These are phyloP conservation scores for Ziziphus jujuba DNA, from an alignment of 306 rosid species.

Conservation along the genomic window DNA sequence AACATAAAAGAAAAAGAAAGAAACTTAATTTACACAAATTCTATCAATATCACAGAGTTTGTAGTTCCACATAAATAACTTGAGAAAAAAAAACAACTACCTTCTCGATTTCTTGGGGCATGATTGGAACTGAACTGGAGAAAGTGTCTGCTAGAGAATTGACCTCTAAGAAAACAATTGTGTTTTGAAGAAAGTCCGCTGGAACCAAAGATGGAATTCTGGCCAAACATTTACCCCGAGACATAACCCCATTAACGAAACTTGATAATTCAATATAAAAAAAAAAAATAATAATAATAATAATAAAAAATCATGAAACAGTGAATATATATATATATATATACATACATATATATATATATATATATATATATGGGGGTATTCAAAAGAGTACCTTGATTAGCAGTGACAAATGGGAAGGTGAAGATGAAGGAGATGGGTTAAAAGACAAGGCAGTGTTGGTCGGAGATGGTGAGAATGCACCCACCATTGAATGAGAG, in stretches of 20 bases:
- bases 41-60: neutral
- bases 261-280: neutral
- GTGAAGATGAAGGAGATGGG: slow-evolving; percentile 24
- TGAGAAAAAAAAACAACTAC: slow-evolving; percentile 19
- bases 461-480: slow-evolving; percentile 34
- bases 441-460: slow-evolving; percentile 19
- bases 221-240: too few species aligned
- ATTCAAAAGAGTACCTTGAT: slow-evolving; percentile 42
- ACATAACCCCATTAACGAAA: neutral
- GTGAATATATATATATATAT: too few species aligned
- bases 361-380: too few species aligned
- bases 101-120: slow-evolving; percentile 50
- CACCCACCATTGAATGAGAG: slow-evolving; percentile 59
- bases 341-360: too few species aligned
- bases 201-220: slow-evolving; percentile 42
- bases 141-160: slow-evolving; percentile 33
- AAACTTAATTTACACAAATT: neutral
- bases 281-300: neutral
- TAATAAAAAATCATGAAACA: neutral
- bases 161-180: slow-evolving; percentile 57
- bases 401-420: slow-evolving; percentile 32
- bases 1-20: slow-evolving; percentile 6
- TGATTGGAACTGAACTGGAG: slow-evolving; percentile 34
- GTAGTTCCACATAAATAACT: neutral
- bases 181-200: slow-evolving; percentile 60